Evolutionary conservation across 2,329 filamentous ascomycete genomes (phyloP).

Genomic region (Cadophora sp.): DNA sequence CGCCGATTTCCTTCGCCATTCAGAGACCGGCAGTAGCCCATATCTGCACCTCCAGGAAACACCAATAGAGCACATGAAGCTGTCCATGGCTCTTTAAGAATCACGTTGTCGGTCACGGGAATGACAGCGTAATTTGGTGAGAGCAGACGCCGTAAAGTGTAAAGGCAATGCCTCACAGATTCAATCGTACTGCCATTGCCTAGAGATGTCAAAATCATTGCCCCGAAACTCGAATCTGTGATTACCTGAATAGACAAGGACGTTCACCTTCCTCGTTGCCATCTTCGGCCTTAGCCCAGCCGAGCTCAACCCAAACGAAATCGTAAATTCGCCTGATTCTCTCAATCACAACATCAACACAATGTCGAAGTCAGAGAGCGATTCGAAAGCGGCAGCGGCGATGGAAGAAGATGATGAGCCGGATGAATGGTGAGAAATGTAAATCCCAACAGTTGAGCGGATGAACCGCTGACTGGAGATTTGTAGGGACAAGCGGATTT

Average conservation of each 20-base stretch:
- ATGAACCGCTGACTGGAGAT: constrained; percentile 30
- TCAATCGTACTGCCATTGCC: constrained; percentile 86
- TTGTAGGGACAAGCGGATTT: constrained; percentile 93
- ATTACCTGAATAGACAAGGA: constrained; percentile 89
- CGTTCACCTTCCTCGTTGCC: constrained; percentile 76
- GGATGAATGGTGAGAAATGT: constrained; percentile 82
- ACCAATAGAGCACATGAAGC: constrained; percentile 87
- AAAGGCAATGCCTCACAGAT: constrained; percentile 88
- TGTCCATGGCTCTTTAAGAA: constrained; percentile 92
- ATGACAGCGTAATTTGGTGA: constrained; percentile 93
- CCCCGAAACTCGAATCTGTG: constrained; percentile 9
- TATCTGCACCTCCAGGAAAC: constrained; percentile 91
- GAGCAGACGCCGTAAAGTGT: constrained; percentile 83
- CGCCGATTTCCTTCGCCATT: constrained; percentile 87
- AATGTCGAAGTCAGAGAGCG: constrained; percentile 43
- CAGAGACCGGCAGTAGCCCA: constrained; percentile 86
- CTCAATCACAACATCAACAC: constrained; percentile 26
- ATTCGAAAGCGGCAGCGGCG: constrained; percentile 42
- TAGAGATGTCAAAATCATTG: constrained; percentile 44
- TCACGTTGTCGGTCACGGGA: constrained; percentile 75
- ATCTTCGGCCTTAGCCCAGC: constrained; percentile 52
- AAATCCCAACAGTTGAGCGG: constrained; percentile 26
- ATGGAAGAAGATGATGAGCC: constrained; percentile 81
- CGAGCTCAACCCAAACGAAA: constrained; percentile 29
- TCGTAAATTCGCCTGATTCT: constrained; percentile 19